Evolutionary conservation across 2,329 filamentous ascomycete genomes (phyloP), one percentile per base, ranked within the genome.

Genomic region (Fusarium xylarioides): DNA sequence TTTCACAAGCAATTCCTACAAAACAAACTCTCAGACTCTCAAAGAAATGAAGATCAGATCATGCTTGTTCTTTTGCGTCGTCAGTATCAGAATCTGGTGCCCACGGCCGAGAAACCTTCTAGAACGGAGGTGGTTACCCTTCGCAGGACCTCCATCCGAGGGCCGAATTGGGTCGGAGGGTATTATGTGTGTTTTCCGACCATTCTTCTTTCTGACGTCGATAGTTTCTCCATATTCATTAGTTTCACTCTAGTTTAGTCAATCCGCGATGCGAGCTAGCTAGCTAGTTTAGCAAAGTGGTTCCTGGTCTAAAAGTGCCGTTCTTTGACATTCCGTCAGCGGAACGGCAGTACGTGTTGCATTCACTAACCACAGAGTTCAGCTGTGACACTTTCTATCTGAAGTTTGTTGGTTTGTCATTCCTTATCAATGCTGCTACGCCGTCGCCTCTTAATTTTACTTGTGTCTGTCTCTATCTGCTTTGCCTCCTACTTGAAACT

Each of bases 281-380:
- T 34, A 46, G 12, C 49, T 23, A 34, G 30, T 19, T 26, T 37
- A 65, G 54, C 43, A 49, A 44, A 40, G 46, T 65, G 63, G 69
- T 69, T 72, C 69, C 69, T 72, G 69, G 58, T 16, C 63, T 68
- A 68, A 71, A 70, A 71, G 52, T 72, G 69, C 70, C 70, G 65
- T 61, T n/a, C 30, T 54, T 26, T 19, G 19, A 23, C 42, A 37
- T 60, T 66, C 70, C 69, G 69, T 34, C 34, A 21, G 21, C 64
- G 50, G 66, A 68, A 69, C 65, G 60, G 70, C 70, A 73, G 61
- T 62, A 34, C 26, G 15, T 34, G 49, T 50, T 52, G 21, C 56
- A 68, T 57, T 19, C 54, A 71, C 68, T 43, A 35, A n/a, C n/a
- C 23, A 15, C 19, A 46, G 57, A 38, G 12, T 32, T 59, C 50